Evolutionary conservation across 331 rosid species (phyloP).

Genomic region (Rosa hybrid): DNA sequence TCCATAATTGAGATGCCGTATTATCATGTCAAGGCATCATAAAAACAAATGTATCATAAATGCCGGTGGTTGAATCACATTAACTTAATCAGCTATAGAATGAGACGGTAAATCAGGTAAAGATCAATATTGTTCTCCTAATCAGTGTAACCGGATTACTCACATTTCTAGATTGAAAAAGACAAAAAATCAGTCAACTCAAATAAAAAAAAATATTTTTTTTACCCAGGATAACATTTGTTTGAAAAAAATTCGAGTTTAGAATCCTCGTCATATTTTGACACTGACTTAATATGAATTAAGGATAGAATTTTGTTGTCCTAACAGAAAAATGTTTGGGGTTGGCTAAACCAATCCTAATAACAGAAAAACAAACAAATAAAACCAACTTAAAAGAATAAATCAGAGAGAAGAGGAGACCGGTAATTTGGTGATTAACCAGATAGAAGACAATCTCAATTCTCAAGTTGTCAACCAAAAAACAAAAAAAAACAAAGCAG

Average conservation of each 20-base stretch:
- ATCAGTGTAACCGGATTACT: no score
- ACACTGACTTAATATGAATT: no score
- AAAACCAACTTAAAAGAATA: background rate
- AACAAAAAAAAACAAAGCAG: no score
- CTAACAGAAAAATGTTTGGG: background rate
- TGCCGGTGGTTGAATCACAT: background rate
- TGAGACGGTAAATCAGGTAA: background rate
- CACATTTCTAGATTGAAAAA: no score
- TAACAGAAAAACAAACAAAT: background rate
- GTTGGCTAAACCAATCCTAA: background rate
- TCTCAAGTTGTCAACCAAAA: no score
- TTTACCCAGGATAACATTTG: no score
- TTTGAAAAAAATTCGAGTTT: background rate
- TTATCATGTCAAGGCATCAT: background rate
- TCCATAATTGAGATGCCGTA: background rate
- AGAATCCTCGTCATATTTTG: no score
- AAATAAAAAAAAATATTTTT: no score
- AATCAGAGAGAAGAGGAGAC: background rate
- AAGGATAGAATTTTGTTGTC: background rate
- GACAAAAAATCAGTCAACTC: no score
- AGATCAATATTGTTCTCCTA: background rate
- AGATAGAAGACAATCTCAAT: no score
- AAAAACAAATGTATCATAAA: background rate
- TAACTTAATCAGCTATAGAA: background rate
- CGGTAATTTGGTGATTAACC: conserved; percentile 6